Evolutionary conservation across 208 protist species (phyloP).

Genomic region (Jaenimonas drosophilae): DNA sequence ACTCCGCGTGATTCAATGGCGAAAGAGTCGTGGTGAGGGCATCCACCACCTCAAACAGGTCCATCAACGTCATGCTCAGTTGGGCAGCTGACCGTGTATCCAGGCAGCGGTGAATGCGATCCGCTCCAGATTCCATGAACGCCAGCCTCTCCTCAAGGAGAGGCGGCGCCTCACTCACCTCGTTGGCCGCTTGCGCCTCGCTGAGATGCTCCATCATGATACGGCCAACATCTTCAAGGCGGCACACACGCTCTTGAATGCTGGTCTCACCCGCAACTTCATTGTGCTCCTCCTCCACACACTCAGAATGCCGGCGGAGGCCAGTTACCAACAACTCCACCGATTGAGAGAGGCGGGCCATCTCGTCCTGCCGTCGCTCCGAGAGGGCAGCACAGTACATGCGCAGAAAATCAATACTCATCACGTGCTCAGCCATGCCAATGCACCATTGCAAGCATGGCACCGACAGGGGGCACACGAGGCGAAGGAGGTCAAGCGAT

Average conservation of each 20-base stretch:
- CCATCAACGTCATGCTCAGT: conserved; percentile 25
- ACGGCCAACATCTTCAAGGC: too few species aligned
- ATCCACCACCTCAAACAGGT: conserved; percentile 30
- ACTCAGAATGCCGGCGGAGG: too few species aligned
- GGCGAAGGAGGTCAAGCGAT: conserved; percentile 20
- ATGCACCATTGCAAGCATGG: conserved; percentile 23
- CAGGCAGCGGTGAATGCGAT: conserved; percentile 15
- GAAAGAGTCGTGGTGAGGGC: conserved; percentile 10
- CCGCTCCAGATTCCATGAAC: neutral
- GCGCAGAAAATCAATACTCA: conserved; percentile 1
- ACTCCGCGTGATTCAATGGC: conserved; percentile 2
- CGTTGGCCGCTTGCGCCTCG: too few species aligned
- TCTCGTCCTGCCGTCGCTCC: neutral
- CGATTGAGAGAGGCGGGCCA: neutral
- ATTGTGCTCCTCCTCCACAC: too few species aligned
- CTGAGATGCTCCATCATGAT: too few species aligned
- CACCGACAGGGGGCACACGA: conserved; percentile 23
- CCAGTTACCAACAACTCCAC: conserved; percentile 5
- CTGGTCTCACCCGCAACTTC: neutral
- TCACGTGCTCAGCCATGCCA: conserved; percentile 13
- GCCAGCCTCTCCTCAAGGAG: neutral
- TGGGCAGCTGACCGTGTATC: conserved; percentile 16
- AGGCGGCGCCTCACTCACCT: too few species aligned
- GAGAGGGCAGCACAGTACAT: neutral
- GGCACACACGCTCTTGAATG: conserved; percentile 6